Conservation (phyloP, 768 basidiomycete genomes). For the Boletus tylopilopsis region DNA sequence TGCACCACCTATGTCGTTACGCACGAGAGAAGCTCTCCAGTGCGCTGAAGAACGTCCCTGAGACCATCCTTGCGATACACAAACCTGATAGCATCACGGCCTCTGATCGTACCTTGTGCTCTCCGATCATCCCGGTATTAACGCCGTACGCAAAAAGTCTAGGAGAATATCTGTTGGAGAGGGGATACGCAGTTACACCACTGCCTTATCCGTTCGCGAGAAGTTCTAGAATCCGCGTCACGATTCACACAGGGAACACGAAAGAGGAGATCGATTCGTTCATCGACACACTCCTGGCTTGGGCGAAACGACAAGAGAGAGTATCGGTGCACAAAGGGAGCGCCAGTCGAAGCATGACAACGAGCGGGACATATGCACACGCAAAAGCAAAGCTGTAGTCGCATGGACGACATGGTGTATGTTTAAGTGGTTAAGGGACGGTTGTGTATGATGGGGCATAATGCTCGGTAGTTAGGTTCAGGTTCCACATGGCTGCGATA, state of each 20-base stretch:
- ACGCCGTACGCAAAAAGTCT: constrained; percentile 6
- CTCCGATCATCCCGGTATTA: constrained; percentile 19
- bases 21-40: constrained; percentile 6
- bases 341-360: neutral
- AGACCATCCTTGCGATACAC: constrained; percentile 2
- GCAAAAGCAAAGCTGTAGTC: constrained; percentile 14
- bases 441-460: neutral
- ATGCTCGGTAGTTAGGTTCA: neutral
- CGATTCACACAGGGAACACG: constrained; percentile 21
- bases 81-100: neutral
- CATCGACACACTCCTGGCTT: constrained; percentile 6
- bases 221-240: constrained; percentile 15
- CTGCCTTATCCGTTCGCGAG: constrained; percentile 9
- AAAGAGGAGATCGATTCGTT: constrained; percentile 17
- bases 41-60: constrained; percentile 7
- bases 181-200: constrained; percentile 10
- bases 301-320: constrained; percentile 6
- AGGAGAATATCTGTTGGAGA: constrained; percentile 9
- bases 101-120: constrained; percentile 3
- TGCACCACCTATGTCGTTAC: constrained; percentile 8
- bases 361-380: neutral
- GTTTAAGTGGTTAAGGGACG: neutral
- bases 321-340: neutral
- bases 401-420: neutral
- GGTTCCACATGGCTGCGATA: too few species aligned